Percentiles rank a stretch among this genome's conserved stretches.
These are phyloP conservation scores for Xerocomus spinulosus DNA, from an alignment of 768 basidiomycete genomes.

Conservation along the genomic window DNA sequence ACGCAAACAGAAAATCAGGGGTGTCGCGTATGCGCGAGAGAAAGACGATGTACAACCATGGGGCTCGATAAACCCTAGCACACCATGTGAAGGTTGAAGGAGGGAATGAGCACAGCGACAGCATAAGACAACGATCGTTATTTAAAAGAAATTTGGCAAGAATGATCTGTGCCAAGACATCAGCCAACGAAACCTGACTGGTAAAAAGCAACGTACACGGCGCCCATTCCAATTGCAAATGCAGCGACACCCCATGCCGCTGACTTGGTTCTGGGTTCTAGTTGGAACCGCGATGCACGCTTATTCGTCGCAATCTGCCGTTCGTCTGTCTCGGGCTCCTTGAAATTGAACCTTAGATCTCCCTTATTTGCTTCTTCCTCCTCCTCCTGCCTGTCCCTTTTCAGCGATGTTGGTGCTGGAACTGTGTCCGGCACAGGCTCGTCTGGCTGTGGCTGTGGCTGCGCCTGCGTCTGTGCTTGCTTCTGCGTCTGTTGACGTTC, in stretches of 20 bases:
- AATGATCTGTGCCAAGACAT: constrained; percentile 40
- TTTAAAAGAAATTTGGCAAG: constrained; percentile 59
- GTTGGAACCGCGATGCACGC: constrained; percentile 49
- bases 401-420: constrained; percentile 33
- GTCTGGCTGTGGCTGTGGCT: no score
- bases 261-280: constrained; percentile 67
- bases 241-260: constrained; percentile 81
- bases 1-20: background rate
- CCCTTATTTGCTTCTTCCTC: constrained; percentile 38
- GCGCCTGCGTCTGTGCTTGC: no score
- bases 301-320: constrained; percentile 59
- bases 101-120: constrained; percentile 1
- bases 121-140: constrained; percentile 4
- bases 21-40: constrained; percentile 16
- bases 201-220: constrained; percentile 52
- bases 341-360: constrained; percentile 56
- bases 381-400: constrained; percentile 51
- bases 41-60: constrained; percentile 15
- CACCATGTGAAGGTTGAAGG: constrained; percentile 6
- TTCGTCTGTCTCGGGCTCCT: constrained; percentile 60
- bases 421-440: constrained; percentile 6
- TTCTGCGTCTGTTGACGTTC: constrained; percentile 43
- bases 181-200: background rate
- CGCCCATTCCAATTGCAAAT: constrained; percentile 79
- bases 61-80: constrained; percentile 20